Evolutionary conservation across 2,329 filamentous ascomycete species (phyloP), one percentile per base, ranked within the genome.

Genomic region (Cryphonectria parasitica): DNA sequence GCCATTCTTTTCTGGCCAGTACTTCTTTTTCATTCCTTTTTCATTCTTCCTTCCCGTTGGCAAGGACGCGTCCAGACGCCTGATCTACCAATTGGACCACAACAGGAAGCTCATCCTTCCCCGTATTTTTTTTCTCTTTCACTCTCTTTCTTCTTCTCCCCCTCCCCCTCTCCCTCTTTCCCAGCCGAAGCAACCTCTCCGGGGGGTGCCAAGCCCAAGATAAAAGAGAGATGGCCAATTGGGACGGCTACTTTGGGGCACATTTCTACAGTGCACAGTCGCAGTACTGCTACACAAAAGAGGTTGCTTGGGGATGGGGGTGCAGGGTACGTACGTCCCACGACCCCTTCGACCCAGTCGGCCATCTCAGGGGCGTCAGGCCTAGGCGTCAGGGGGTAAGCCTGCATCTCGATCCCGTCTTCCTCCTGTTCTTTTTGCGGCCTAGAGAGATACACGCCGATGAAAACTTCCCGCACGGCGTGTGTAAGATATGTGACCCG

Each of bases 391-490:
- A 41, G 60, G 60, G 60, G 34, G 60, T 5, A 17, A 22, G 34
- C 61, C 61, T 64, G 61, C 61, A 64, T 64, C 61, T 39, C 25
- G 61, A 64, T 64, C 61, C 61, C 41, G n/a, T 64, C 61, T 28
- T 58, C 25, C 52, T 31, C 22, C 39, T 41, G 41, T 31, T n/a
- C 22, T n/a, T 17, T 25, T n/a, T 4, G 25, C n/a, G 61, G 39
- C 13, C 61, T 13, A 52, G 4, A 56, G 7, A 17, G 54, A 19
- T 11, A 49, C 54, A 58, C 17, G 15, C 19, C 54, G 54, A 28
- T 49, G 11, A 49, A 10, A 49, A 19, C 43, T n/a, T 49, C 22
- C 45, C 22, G 22, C 45, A n/a, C 45, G 22, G 45, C 22, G 45
- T 49, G 22, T 45, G 22, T 49, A 49, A 49, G 45, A 22, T 49